A percentile compares a stretch with the other conserved stretches of the same genome.
Conservation (phyloP, 1,284 basidiomycete genomes). For the Ganoderma multipileum region DNA sequence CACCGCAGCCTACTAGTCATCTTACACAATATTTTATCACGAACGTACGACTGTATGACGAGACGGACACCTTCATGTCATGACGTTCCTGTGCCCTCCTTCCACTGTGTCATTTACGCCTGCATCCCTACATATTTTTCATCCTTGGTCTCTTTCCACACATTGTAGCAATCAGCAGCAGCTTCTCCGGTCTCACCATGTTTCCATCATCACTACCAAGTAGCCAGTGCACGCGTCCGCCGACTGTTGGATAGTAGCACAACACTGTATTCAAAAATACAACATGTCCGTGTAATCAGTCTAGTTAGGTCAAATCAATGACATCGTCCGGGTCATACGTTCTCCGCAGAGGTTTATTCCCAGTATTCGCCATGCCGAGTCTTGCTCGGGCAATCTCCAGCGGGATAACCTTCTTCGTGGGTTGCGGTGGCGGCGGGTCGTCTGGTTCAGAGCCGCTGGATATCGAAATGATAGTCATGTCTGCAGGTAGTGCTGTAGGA, state of each 20-base stretch:
- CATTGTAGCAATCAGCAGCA: constrained; percentile 30
- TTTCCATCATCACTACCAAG: constrained; percentile 8
- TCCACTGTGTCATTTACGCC: not conserved
- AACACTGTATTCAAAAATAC: constrained; percentile 29
- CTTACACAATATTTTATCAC: constrained; percentile 20
- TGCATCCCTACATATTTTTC: not conserved
- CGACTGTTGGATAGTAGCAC: constrained; percentile 29
- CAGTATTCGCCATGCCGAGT: not conserved
- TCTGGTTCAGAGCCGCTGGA: constrained; percentile 41
- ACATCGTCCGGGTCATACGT: constrained; percentile 34
- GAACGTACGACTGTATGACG: constrained; percentile 18
- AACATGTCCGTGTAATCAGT: constrained; percentile 10
- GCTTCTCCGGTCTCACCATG: constrained; percentile 14
- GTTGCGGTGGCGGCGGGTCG: constrained; percentile 9
- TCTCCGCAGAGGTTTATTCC: constrained; percentile 12
- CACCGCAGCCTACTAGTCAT: constrained; percentile 43
- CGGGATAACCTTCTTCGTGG: constrained; percentile 22
- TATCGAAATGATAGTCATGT: constrained; percentile 40
- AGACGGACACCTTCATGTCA: constrained; percentile 16
- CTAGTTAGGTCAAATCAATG: constrained; percentile 48
- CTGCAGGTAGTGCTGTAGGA: constrained; percentile 17
- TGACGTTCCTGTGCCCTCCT: constrained; percentile 11
- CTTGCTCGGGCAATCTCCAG: constrained; percentile 27
- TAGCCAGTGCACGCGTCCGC: constrained; percentile 10
- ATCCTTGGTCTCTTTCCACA: constrained; percentile 14